A percentile compares a stretch with the other conserved stretches of the same genome.
These are phyloP conservation scores for Cystobasidium slooffiae DNA, from an alignment of 1,284 basidiomycete species.

Conservation along the genomic window DNA sequence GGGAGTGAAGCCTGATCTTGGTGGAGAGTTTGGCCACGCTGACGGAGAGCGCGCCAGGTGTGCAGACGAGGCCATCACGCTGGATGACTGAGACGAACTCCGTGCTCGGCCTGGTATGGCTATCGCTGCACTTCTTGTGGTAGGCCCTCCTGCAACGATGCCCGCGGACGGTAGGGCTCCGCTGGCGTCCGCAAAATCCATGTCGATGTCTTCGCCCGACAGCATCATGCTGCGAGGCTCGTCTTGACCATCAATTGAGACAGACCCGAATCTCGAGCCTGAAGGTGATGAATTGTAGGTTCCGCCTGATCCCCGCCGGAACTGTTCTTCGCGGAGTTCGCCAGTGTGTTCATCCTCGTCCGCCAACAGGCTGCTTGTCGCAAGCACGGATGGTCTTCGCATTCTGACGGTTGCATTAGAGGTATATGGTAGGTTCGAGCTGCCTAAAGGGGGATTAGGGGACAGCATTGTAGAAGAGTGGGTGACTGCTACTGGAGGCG, in stretches of 20 bases:
- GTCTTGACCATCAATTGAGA: conserved; percentile 20
- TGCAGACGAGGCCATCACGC: conserved; percentile 14
- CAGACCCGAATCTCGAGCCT: conserved; percentile 3
- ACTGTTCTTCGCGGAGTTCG: neutral
- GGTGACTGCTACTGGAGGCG: neutral
- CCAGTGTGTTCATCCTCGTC: neutral
- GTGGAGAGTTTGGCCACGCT: conserved; percentile 32
- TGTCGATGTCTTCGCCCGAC: conserved; percentile 31
- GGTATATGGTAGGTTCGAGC: neutral
- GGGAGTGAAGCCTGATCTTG: conserved; percentile 18
- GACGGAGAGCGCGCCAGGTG: conserved; percentile 33
- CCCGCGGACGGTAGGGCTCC: neutral
- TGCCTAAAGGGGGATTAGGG: no score
- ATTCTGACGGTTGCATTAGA: neutral
- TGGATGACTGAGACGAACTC: conserved; percentile 32
- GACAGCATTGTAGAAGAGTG: no score
- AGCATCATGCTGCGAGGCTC: neutral
- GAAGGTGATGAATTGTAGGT: neutral
- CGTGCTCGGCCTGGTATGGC: conserved; percentile 21
- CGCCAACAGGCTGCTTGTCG: conserved; percentile 1
- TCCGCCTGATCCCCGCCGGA: neutral
- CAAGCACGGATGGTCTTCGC: conserved; percentile 15
- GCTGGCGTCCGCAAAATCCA: conserved; percentile 28
- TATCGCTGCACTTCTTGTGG: neutral
- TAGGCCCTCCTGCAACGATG: neutral